Conservation (phyloP, 352 stramenopile species). For the Phytophthora brassicae region DNA sequence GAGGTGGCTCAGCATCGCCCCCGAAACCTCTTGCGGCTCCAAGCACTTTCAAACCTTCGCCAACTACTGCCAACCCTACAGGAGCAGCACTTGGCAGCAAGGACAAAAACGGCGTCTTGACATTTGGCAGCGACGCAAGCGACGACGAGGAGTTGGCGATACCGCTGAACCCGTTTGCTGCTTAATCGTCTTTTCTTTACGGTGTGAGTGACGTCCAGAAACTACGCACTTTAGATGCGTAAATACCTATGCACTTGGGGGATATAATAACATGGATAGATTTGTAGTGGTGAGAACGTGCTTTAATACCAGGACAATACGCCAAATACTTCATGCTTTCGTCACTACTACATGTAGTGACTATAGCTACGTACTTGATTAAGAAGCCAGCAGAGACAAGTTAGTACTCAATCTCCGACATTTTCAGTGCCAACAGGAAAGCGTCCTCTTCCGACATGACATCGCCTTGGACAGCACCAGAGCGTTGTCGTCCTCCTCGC, state of each 20-base stretch:
- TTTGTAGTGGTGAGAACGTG: not conserved
- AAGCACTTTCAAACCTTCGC: conserved; percentile 38
- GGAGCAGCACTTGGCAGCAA: conserved; percentile 33
- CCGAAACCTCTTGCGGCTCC: conserved; percentile 64
- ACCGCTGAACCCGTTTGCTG: conserved; percentile 69
- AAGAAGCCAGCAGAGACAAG: too few relatives aligned
- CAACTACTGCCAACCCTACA: conserved; percentile 25
- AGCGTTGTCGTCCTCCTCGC: conserved; percentile 10
- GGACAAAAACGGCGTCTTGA: conserved; percentile 30
- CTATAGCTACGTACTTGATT: too few relatives aligned
- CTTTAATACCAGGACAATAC: too few relatives aligned
- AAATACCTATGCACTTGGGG: conserved; percentile 13
- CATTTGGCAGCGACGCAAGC: conserved; percentile 38
- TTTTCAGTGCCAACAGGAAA: conserved; percentile 39
- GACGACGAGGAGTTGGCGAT: conserved; percentile 54
- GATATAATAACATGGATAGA: conserved; percentile 23
- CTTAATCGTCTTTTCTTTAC: conserved; percentile 32
- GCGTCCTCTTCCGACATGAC: conserved; percentile 38
- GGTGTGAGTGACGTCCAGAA: conserved; percentile 27
- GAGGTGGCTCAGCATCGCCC: conserved; percentile 27
- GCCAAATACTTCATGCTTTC: too few relatives aligned
- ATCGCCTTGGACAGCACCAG: conserved; percentile 11
- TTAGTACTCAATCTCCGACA: conserved; percentile 49
- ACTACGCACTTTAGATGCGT: conserved; percentile 30
- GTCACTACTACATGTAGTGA: too few relatives aligned